These are phyloP conservation scores for Fusarium secorum DNA, from an alignment of 2,329 filamentous ascomycete species.

Conservation along the genomic window DNA sequence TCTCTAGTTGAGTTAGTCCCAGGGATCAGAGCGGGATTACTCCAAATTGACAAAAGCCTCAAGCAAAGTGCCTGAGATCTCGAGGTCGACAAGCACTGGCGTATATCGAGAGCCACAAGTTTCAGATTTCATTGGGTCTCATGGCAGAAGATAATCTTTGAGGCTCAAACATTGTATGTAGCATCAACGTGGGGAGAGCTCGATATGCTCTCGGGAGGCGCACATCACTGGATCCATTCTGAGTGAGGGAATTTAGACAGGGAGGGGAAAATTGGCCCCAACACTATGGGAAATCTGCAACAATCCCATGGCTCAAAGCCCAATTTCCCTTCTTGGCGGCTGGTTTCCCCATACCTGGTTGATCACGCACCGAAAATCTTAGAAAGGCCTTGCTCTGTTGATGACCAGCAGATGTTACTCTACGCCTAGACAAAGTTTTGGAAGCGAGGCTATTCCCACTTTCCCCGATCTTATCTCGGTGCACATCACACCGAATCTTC, in stretches of 20 bases:
- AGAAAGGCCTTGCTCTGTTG: not conserved
- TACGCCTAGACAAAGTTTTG: not conserved
- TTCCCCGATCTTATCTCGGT: not conserved
- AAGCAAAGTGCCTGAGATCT: constrained; percentile 13
- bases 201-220: constrained; percentile 31
- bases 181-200: constrained; percentile 22
- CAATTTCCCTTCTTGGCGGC: constrained; percentile 20
- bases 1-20: not conserved
- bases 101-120: constrained; percentile 26
- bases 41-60: constrained; percentile 1
- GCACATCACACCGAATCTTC: not conserved
- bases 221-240: constrained; percentile 14
- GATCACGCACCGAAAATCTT: not conserved
- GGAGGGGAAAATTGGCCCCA: not conserved
- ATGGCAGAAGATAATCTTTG: constrained; percentile 6
- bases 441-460: constrained; percentile 15
- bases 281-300: constrained; percentile 28
- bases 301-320: constrained; percentile 26
- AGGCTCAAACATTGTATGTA: constrained; percentile 26
- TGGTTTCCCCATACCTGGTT: constrained; percentile 25
- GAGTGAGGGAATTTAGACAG: constrained; percentile 7
- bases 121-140: not conserved
- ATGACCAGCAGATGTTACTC: not conserved
- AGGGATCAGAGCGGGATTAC: constrained; percentile 4
- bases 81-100: constrained; percentile 5